phyloP scores from a whole-genome alignment of 2,329 filamentous ascomycete genomes.

The Zopfia rhizophila region DNA sequence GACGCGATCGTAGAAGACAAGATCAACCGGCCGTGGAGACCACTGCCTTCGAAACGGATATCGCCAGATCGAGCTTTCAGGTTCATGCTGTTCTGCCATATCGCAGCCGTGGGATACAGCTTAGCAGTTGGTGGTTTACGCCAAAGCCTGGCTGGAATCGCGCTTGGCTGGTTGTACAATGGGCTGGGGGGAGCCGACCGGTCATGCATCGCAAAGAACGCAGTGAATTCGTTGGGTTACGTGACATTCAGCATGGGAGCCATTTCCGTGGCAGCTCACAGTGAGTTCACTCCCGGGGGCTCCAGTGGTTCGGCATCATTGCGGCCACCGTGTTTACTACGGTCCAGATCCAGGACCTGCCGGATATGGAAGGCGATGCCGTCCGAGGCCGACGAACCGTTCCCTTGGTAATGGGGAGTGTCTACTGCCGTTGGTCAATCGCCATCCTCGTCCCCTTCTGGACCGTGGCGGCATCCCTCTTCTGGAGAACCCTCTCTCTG shows the following conservation, averaged over 20 bases:
- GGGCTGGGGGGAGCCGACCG: slow-evolving; percentile 33
- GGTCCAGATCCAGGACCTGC: slow-evolving; percentile 51
- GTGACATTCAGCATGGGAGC: slow-evolving; percentile 35
- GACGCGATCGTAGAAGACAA: slow-evolving; percentile 38
- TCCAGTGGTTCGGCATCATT: slow-evolving; percentile 41
- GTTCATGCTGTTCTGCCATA: slow-evolving; percentile 22
- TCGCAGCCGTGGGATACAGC: slow-evolving; percentile 15
- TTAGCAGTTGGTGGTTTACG: slow-evolving; percentile 21
- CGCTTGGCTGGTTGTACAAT: slow-evolving; percentile 34
- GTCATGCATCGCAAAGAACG: slow-evolving; percentile 34
- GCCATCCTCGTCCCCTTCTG: slow-evolving; percentile 23
- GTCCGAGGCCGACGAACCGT: slow-evolving; percentile 85
- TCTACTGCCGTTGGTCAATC: slow-evolving; percentile 18
- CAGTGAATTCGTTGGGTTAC: slow-evolving; percentile 39
- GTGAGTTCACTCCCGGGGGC: not conserved
- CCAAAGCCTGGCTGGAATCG: slow-evolving; percentile 5
- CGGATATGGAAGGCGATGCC: slow-evolving; percentile 47
- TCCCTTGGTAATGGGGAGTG: slow-evolving; percentile 34
- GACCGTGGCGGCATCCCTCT: slow-evolving; percentile 12
- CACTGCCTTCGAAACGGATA: slow-evolving; percentile 35
- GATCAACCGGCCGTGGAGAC: slow-evolving; percentile 46
- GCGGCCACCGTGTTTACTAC: slow-evolving; percentile 45
- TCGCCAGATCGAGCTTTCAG: slow-evolving; percentile 21
- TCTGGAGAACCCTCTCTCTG: too few species aligned
- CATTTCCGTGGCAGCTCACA: slow-evolving; percentile 24